Percentiles rank a stretch among this genome's conserved stretches.
phyloP scores from a whole-genome alignment of 257 asterid species.

The Jacaranda copaia region DNA sequence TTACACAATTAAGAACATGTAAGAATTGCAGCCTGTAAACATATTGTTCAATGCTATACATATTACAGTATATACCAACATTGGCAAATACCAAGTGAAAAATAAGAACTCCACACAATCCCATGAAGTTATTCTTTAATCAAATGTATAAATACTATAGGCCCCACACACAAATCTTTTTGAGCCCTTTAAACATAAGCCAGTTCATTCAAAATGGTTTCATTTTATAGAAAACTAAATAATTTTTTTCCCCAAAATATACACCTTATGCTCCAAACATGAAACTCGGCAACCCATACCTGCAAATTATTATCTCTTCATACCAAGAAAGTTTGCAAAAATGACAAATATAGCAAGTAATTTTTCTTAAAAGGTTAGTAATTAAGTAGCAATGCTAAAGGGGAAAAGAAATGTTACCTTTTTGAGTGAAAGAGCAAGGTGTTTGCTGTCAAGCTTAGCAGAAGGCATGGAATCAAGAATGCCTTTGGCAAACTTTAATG shows the following conservation, averaged over 20 bases:
- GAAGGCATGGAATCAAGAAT: slow-evolving; percentile 64
- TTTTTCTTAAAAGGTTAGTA: not conserved
- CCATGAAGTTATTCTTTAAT: not conserved
- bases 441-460: slow-evolving; percentile 72
- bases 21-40: not conserved
- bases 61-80: not conserved
- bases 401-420: slow-evolving; percentile 52
- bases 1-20: not conserved
- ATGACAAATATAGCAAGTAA: not conserved
- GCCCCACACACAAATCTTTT: not conserved
- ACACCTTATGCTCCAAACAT: not conserved
- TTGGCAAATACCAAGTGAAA: not conserved
- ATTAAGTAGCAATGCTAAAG: not conserved
- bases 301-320: not conserved
- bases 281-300: not conserved
- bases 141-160: not conserved
- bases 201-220: not conserved
- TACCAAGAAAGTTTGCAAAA: not conserved
- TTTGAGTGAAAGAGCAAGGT: slow-evolving; percentile 81
- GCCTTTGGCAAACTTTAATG: slow-evolving; percentile 55
- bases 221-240: not conserved
- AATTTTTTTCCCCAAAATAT: too few species aligned
- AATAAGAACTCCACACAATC: not conserved
- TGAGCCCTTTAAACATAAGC: not conserved
- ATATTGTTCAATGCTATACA: not conserved